Conservation (phyloP, 176 grass and related monocot species). For the Neostapfia colusana region DNA sequence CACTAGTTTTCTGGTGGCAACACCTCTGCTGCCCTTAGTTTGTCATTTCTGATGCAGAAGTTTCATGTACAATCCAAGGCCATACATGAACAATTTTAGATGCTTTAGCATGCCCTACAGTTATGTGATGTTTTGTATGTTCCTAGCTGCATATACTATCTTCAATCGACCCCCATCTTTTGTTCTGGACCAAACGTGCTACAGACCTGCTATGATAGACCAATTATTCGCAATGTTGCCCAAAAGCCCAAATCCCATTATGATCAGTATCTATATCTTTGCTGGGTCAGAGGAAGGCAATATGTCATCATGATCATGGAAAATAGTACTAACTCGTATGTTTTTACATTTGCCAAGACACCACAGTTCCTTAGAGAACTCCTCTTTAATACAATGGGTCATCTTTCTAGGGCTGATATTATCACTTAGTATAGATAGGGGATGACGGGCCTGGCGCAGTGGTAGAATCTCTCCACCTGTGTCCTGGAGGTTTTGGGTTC, state of each 20-base stretch:
- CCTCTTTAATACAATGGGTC: background rate
- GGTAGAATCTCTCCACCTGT: too few relatives aligned
- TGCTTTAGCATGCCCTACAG: background rate
- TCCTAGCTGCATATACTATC: too few relatives aligned
- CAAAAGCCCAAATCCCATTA: background rate
- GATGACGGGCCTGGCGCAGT: too few relatives aligned
- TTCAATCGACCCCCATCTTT: background rate
- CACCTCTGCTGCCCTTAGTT: constrained; percentile 8
- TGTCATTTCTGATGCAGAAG: background rate
- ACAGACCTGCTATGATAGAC: background rate
- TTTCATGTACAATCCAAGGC: background rate
- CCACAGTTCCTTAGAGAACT: background rate
- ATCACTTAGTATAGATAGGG: background rate
- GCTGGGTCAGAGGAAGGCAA: background rate
- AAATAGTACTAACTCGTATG: background rate
- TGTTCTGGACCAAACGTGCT: background rate
- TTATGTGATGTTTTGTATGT: too few relatives aligned
- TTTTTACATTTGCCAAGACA: background rate
- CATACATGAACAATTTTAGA: background rate
- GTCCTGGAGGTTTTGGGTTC: too few relatives aligned
- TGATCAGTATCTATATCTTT: constrained; percentile 10
- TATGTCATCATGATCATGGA: background rate
- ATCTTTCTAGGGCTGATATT: background rate
- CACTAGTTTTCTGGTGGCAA: constrained; percentile 15
- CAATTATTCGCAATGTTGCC: background rate